A percentile compares a stretch with the other conserved stretches of the same genome.
Evolutionary conservation across 2,329 filamentous ascomycete genomes (phyloP).

Genomic region (Pseudofabraea citricarpa): DNA sequence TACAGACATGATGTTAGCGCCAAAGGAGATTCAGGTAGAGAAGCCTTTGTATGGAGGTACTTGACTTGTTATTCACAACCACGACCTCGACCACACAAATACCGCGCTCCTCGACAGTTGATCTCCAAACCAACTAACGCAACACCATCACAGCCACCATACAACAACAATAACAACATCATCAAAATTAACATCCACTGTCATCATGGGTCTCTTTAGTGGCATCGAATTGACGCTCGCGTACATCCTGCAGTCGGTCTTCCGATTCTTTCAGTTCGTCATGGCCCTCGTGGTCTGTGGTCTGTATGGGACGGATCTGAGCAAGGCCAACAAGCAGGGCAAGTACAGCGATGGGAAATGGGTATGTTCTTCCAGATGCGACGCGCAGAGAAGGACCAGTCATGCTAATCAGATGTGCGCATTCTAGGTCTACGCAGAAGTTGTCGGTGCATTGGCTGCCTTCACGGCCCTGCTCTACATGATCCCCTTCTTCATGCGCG

Average conservation of each 20-base stretch:
- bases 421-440: conserved; percentile 67
- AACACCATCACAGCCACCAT: too few species aligned
- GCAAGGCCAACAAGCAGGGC: conserved; percentile 43
- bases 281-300: conserved; percentile 73
- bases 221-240: conserved; percentile 14
- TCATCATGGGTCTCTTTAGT: conserved; percentile 15
- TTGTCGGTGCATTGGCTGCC: conserved; percentile 62
- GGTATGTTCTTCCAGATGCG: conserved; percentile 42
- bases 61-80: too few species aligned
- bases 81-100: not conserved
- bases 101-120: not conserved
- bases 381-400: conserved; percentile 6
- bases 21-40: too few species aligned
- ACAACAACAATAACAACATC: too few species aligned
- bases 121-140: too few species aligned
- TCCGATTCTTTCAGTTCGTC: conserved; percentile 75
- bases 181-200: too few species aligned
- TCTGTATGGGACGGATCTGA: conserved; percentile 69
- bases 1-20: too few species aligned
- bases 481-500: conserved; percentile 53
- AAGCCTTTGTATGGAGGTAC: too few species aligned
- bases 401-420: not conserved
- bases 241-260: conserved; percentile 50
- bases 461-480: conserved; percentile 62
- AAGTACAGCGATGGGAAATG: conserved; percentile 61